Conservation (phyloP, 2,329 filamentous ascomycete species). For the Neonectria sp. region DNA sequence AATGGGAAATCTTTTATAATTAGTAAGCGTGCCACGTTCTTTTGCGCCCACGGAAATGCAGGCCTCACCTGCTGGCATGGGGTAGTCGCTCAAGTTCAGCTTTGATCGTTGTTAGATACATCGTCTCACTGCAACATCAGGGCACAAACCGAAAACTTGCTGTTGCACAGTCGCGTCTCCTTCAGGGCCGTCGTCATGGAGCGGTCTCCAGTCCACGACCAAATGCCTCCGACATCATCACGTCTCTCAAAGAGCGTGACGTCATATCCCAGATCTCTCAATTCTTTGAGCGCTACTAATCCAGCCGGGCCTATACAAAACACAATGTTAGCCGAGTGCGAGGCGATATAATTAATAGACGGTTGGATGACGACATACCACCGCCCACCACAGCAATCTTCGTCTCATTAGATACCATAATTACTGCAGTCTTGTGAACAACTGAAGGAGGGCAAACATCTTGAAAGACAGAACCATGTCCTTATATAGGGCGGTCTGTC, state of each 20-base stretch:
- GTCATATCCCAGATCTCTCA: slow-evolving; percentile 1
- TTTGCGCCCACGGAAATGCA: not conserved
- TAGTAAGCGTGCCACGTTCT: not conserved
- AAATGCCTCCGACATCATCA: slow-evolving; percentile 13
- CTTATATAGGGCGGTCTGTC: not conserved
- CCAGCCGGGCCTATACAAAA: not conserved
- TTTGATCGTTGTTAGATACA: not conserved
- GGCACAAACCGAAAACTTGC: not conserved
- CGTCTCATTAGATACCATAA: not conserved
- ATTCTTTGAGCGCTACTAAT: slow-evolving; percentile 9
- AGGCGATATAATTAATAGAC: not conserved
- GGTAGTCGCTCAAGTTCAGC: not conserved
- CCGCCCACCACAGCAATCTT: not conserved
- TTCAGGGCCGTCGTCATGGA: slow-evolving; percentile 11
- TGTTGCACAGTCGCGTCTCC: slow-evolving; percentile 13
- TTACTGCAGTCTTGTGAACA: not conserved
- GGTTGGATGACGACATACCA: not conserved
- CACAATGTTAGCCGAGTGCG: not conserved
- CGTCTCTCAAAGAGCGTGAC: slow-evolving; percentile 15
- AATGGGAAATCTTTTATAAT: not conserved
- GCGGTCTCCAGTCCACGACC: slow-evolving; percentile 8
- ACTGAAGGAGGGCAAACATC: not conserved
- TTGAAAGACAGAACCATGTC: not conserved
- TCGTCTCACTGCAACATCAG: not conserved
- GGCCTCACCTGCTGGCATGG: not conserved